phyloP scores from a whole-genome alignment of 371 early-diverging fungal genomes.

The Massospora cicadina region DNA sequence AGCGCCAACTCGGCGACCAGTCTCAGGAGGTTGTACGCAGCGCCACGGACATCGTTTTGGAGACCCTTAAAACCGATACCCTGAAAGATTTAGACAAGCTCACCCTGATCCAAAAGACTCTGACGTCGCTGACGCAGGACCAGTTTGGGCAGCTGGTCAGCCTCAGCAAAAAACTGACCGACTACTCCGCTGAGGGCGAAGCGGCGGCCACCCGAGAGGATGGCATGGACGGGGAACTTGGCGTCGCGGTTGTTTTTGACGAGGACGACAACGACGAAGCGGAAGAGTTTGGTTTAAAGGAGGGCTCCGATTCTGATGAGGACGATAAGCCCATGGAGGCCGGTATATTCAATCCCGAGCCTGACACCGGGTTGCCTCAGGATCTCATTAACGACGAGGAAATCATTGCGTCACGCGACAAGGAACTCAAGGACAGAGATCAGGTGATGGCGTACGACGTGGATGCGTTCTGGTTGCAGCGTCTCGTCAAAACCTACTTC shows the following conservation, averaged over 20 bases:
- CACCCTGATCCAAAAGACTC: slow-evolving; percentile 54
- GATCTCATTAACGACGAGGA: slow-evolving; percentile 21
- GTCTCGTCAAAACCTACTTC: slow-evolving; percentile 58
- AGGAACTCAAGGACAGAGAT: slow-evolving; percentile 12
- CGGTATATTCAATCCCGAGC: slow-evolving; percentile 15
- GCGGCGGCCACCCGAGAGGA: slow-evolving; percentile 22
- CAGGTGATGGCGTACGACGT: slow-evolving; percentile 58
- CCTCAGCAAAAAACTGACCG: slow-evolving; percentile 85
- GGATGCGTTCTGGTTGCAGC: slow-evolving; percentile 96
- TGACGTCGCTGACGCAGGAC: slow-evolving; percentile 41
- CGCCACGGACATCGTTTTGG: slow-evolving; percentile 73
- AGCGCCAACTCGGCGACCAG: slow-evolving; percentile 69
- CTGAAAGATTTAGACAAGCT: slow-evolving; percentile 80
- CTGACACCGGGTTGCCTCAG: neutral
- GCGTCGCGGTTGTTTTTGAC: slow-evolving; percentile 57
- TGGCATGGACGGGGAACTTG: slow-evolving; percentile 51
- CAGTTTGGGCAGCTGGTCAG: slow-evolving; percentile 75
- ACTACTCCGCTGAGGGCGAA: slow-evolving; percentile 36
- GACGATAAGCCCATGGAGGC: slow-evolving; percentile 25
- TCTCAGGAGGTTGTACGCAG: slow-evolving; percentile 73
- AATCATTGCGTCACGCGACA: slow-evolving; percentile 12
- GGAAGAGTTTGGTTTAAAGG: slow-evolving; percentile 20
- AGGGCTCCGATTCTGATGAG: slow-evolving; percentile 27
- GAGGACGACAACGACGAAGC: slow-evolving; percentile 33
- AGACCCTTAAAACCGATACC: slow-evolving; percentile 65